Evolutionary conservation across 1,284 basidiomycete species (phyloP).

Genomic region (Gomphus sp.): DNA sequence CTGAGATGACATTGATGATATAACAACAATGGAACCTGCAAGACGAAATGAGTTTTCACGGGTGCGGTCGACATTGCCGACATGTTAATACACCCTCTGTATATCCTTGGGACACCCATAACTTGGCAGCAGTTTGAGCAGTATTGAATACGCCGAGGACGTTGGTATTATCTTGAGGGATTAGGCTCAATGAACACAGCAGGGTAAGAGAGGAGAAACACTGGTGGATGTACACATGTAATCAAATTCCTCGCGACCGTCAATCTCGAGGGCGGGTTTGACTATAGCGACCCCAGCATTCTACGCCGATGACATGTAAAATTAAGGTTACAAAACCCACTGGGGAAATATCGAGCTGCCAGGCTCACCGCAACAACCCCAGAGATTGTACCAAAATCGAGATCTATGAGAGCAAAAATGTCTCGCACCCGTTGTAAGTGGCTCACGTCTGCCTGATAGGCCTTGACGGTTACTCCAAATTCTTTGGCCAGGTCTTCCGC

Average conservation of each 20-base stretch:
- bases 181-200: neutral
- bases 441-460: constrained; percentile 9
- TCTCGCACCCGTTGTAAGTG: neutral
- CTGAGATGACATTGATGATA: constrained; percentile 9
- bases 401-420: neutral
- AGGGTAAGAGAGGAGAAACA: neutral
- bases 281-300: constrained; percentile 10
- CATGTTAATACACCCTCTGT: neutral
- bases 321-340: neutral
- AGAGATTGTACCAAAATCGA: constrained; percentile 1
- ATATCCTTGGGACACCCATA: constrained; percentile 1
- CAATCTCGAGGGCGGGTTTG: constrained; percentile 6
- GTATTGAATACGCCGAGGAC: constrained; percentile 9
- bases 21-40: constrained; percentile 6
- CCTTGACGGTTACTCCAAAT: constrained; percentile 4
- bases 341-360: too few relatives aligned
- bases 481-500: constrained; percentile 6
- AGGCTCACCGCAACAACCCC: constrained; percentile 6
- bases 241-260: constrained; percentile 9
- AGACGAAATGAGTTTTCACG: neutral
- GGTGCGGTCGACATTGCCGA: neutral
- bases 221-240: constrained; percentile 6
- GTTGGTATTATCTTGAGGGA: constrained; percentile 3
- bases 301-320: neutral
- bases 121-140: constrained; percentile 6